Evolutionary conservation across 331 rosid genomes (phyloP).

Genomic region (Erythrophleum ivorense): DNA sequence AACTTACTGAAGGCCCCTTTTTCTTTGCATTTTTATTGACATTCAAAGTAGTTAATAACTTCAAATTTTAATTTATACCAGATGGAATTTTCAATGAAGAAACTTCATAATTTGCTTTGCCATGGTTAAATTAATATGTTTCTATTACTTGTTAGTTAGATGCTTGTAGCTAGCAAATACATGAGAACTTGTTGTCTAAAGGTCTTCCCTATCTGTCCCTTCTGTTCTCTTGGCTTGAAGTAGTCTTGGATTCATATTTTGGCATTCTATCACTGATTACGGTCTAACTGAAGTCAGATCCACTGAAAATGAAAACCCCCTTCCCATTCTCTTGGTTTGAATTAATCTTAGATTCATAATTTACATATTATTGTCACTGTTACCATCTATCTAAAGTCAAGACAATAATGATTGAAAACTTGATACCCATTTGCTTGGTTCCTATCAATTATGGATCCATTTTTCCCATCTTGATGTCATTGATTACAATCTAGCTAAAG

Average conservation of each 20-base stretch:
- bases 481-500: background rate
- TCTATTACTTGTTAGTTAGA: slow-evolving; percentile 5
- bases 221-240: slow-evolving; percentile 1
- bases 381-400: slow-evolving; percentile 7
- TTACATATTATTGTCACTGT: background rate
- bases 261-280: slow-evolving; percentile 7
- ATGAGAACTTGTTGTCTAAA: background rate
- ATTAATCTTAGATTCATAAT: slow-evolving; percentile 1
- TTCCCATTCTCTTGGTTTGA: slow-evolving; percentile 7
- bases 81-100: background rate
- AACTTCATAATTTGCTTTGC: background rate
- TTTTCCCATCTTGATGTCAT: background rate
- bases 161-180: slow-evolving; percentile 8
- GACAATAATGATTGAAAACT: slow-evolving; percentile 1
- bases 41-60: background rate
- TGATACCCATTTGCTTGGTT: background rate
- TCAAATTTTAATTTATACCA: background rate
- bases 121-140: slow-evolving; percentile 19
- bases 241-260: slow-evolving; percentile 27
- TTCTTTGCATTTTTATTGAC: background rate
- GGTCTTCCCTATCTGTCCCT: background rate
- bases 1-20: background rate
- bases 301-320: background rate
- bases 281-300: background rate
- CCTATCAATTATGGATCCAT: background rate